Base-by-base conservation (phyloP, 176 grass and related monocot species). In the Neostapfia colusana region DNA sequence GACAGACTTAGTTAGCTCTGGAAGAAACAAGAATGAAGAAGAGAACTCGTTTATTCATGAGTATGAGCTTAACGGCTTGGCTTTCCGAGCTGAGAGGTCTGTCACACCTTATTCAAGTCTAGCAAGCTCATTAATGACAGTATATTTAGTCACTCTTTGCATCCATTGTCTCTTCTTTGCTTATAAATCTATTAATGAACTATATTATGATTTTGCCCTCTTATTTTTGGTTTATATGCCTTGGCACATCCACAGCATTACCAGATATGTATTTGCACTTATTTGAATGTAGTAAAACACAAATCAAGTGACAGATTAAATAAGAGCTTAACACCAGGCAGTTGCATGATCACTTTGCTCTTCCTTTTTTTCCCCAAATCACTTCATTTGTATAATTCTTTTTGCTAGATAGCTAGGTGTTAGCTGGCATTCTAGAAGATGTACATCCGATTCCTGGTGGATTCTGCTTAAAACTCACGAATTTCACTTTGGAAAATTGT, bases 1-100 rank as follows among this genome's bases (percentile, higher is more conserved):
- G 78, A 92, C 87, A 70, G 95, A 98, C 86, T 77, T 98, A 86
- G 89, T 98, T 89, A 94, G 87, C 85, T 98, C 95, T 59, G 91
- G 85, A 79, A 98, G 91, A 85, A 85, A 90, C 80, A 94, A 86
- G 82, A 94, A 89, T 61, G 60, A 84, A 60, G 87, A 98, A 88
- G 95, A 98, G 67, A 86, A 80, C 46, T 58, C 73, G 62, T 92
- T 98, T 88, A 68, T 86, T 65, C 84, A 95, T 41, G 85, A 95
- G 59, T 94, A 81, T 74, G 73, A 81, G 62, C 70, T 94, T 26
- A 98, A 98, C 85, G 83, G 91, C 72, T 83, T 82, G 70, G 79
- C 82, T 67, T 98, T 92, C 70, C 84, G 85, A 78, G 89, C 95
- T 76, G 89, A 95, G 72, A 91, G 95, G 95, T 94, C 63, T 48